These are phyloP conservation scores for Pseudozyma hubeiensis DNA, from an alignment of 1,284 basidiomycete genomes.

Conservation along the genomic window DNA sequence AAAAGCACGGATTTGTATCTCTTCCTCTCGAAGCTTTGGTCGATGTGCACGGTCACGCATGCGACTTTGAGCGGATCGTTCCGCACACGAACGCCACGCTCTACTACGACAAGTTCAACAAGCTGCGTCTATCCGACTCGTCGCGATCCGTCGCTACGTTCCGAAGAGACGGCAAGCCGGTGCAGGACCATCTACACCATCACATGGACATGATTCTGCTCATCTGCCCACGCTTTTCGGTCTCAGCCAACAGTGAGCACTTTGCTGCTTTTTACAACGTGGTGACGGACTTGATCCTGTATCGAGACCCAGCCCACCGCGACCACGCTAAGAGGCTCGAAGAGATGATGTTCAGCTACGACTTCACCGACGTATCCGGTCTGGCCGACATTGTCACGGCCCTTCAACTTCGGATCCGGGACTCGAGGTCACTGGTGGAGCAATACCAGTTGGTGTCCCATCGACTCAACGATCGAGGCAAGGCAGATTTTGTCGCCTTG, in stretches of 20 bases:
- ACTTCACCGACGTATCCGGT: slow-evolving; percentile 82
- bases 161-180: slow-evolving; percentile 55
- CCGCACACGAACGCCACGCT: slow-evolving; percentile 87
- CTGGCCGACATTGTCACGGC: slow-evolving; percentile 79
- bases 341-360: slow-evolving; percentile 87
- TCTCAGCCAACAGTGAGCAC: slow-evolving; percentile 87
- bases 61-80: slow-evolving; percentile 79
- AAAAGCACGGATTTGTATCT: slow-evolving; percentile 69
- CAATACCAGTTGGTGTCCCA: slow-evolving; percentile 68
- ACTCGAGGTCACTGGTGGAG: slow-evolving; percentile 61
- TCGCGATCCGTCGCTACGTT: slow-evolving; percentile 72
- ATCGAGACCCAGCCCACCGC: slow-evolving; percentile 79
- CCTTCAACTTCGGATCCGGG: slow-evolving; percentile 81
- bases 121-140: slow-evolving; percentile 76
- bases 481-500: slow-evolving; percentile 74
- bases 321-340: slow-evolving; percentile 71
- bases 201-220: slow-evolving; percentile 86
- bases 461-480: slow-evolving; percentile 72
- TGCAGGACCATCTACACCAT: slow-evolving; percentile 78
- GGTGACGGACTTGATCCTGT: slow-evolving; percentile 83
- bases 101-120: slow-evolving; percentile 93
- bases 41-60: slow-evolving; percentile 43
- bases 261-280: slow-evolving; percentile 89
- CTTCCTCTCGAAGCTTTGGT: slow-evolving; percentile 83
- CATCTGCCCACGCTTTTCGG: slow-evolving; percentile 79